Evolutionary conservation across 495 filamentous ascomycete species (phyloP), one percentile per base, ranked within the genome.

Genomic region (Aspergillus saccharolyticus): DNA sequence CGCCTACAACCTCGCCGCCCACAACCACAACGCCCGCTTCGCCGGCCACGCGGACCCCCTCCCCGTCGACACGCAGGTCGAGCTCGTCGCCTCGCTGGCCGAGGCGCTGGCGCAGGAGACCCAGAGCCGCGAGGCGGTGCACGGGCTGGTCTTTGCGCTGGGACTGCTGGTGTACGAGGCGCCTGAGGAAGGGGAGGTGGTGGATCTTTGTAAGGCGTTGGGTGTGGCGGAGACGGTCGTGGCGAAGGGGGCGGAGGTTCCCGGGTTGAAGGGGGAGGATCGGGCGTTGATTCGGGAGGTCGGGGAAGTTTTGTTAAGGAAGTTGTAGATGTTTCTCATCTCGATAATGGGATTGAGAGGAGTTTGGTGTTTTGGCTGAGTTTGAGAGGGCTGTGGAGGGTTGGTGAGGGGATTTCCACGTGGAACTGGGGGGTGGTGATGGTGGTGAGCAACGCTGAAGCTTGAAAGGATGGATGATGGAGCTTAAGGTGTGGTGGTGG

Each of bases 1-100:
- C n/a, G 81, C 89, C 1, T 92, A 92, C 71, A 96, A 97, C 57
- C 68, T 97, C 3, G 82, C 90, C 0, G 70, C 80, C 9, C 78
- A 84, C 9, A 90, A 91, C 63, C 85, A 86, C 64, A 80, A 81
- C 48, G 72, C 80, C 42, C 82, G 90, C 21, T 77, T 78, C 17
- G 77, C 81, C 17, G 77, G 80, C 8, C 67, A 79, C 4, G 70
- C 76, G 2, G 87, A 91, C 28, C 72, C 75, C 0, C 68, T 97
- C 3, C 66, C 81, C 0, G 86, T 89, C 54, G 81, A 75, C 9
- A 81, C 85, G 53, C 87, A 92, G 64, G 81, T 96, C 20, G 91
- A 94, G 65, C 76, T 97, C 3, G 80, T 84, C 1, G 90, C 89
- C 0, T 85, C 86, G 15, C 63, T 91, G 30, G 68, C 96, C 3